These are phyloP conservation scores for Graphiopsis chlorocephala DNA, from an alignment of 2,329 filamentous ascomycete genomes.

Conservation along the genomic window DNA sequence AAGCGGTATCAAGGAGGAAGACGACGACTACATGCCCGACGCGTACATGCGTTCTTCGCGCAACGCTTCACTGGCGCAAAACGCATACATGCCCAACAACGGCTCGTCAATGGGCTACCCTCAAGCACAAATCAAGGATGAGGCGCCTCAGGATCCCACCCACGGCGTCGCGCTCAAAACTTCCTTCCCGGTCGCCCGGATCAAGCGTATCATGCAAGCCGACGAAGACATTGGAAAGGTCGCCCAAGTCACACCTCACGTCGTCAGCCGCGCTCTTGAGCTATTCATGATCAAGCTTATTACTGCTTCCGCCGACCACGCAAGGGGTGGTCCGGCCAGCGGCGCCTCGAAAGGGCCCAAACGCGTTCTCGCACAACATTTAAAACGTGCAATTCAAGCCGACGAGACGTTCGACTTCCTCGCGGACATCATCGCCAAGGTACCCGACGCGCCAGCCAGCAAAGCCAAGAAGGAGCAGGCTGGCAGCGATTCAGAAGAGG, in stretches of 20 bases:
- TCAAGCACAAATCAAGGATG: constrained; percentile 19
- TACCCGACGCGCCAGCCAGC: constrained; percentile 62
- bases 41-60: constrained; percentile 16
- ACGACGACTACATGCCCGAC: constrained; percentile 34
- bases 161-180: constrained; percentile 73
- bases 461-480: constrained; percentile 35
- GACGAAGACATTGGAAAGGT: constrained; percentile 99
- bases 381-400: constrained; percentile 84
- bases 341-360: constrained; percentile 56
- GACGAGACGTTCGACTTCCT: constrained; percentile 95
- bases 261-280: constrained; percentile 83
- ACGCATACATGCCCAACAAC: constrained; percentile 9
- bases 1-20: constrained; percentile 27
- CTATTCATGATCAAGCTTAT: constrained; percentile 97
- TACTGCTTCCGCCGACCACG: constrained; percentile 80
- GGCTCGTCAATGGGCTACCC: constrained; percentile 15
- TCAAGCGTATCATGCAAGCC: constrained; percentile 99
- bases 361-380: constrained; percentile 82
- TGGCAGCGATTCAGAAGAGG: constrained; percentile 21
- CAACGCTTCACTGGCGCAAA: constrained; percentile 19
- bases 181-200: constrained; percentile 93
- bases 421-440: constrained; percentile 82
- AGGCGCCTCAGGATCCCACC: constrained; percentile 30
- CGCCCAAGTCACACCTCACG: constrained; percentile 93
- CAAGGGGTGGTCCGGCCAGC: constrained; percentile 53